Evolutionary conservation across 2,329 filamentous ascomycete genomes (phyloP).

Genomic region (Thielaviopsis punctulata): DNA sequence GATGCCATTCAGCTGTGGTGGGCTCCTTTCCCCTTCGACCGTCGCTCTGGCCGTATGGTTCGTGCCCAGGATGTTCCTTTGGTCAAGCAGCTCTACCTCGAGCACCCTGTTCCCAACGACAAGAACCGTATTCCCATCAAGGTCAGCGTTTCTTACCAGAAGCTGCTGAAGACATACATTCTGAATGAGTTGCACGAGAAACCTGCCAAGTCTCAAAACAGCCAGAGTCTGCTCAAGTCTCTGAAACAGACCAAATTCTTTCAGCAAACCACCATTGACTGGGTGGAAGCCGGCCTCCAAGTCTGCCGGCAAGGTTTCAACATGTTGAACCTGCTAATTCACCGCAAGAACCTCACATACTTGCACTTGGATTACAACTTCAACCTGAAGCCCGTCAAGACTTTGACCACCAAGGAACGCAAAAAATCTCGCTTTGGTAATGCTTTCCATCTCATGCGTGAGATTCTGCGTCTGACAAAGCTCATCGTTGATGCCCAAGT

Average conservation of each 20-base stretch:
- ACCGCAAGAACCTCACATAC: constrained; percentile 96
- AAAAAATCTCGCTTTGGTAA: constrained; percentile 99
- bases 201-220: constrained; percentile 86
- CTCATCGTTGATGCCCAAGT: constrained; percentile 97
- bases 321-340: constrained; percentile 94
- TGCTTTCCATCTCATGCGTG: constrained; percentile 96
- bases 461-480: constrained; percentile 89
- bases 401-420: constrained; percentile 91
- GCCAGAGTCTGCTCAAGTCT: constrained; percentile 76
- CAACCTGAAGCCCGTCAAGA: constrained; percentile 98
- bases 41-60: constrained; percentile 88
- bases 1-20: constrained; percentile 92
- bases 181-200: constrained; percentile 95
- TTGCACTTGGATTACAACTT: constrained; percentile 99
- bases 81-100: constrained; percentile 96
- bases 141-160: constrained; percentile 95
- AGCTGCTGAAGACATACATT: constrained; percentile 88
- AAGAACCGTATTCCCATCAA: constrained; percentile 63
- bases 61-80: constrained; percentile 91
- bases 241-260: constrained; percentile 97
- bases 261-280: constrained; percentile 97
- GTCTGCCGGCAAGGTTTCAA: constrained; percentile 98
- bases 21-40: constrained; percentile 92
- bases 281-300: constrained; percentile 96
- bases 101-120: constrained; percentile 59